Conservation (phyloP, 805 yeast genomes). For the Kregervanrija pseudodelftensis region DNA sequence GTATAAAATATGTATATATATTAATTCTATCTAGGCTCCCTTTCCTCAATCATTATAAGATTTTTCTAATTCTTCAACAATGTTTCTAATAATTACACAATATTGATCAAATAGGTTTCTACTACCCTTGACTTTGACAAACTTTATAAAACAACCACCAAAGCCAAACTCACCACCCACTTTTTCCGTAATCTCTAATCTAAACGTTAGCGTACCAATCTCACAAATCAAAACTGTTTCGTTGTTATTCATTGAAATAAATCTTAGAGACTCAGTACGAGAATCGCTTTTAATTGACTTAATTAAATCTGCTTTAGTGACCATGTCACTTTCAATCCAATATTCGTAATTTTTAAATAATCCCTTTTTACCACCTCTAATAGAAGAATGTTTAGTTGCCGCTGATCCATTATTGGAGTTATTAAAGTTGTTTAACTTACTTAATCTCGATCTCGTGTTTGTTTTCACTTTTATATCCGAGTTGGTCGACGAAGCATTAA, state of each 20-base stretch:
- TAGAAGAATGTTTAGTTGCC: no score
- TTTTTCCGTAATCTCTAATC: conserved; percentile 19
- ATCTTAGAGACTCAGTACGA: not conserved
- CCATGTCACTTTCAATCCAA: conserved; percentile 9
- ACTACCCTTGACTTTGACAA: conserved; percentile 17
- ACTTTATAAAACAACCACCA: conserved; percentile 25
- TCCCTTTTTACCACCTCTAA: no score
- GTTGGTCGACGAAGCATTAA: no score
- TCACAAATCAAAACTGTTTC: conserved; percentile 13
- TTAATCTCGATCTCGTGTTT: no score
- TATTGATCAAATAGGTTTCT: conserved; percentile 14
- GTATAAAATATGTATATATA: no score
- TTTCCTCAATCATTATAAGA: not conserved
- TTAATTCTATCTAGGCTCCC: not conserved
- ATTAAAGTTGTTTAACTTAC: no score
- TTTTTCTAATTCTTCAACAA: conserved; percentile 4
- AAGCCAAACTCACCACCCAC: conserved; percentile 27
- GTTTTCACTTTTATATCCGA: no score
- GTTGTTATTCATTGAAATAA: not conserved
- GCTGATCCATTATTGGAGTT: no score
- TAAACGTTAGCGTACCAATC: conserved; percentile 4
- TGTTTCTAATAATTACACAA: conserved; percentile 10
- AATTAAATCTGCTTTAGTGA: conserved; percentile 3
- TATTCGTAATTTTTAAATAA: conserved; percentile 1
- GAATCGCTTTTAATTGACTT: conserved; percentile 1